Percentiles rank a stretch among this genome's conserved stretches.
Conservation (phyloP, 306 rosid genomes). For the Hippophae rhamnoides region DNA sequence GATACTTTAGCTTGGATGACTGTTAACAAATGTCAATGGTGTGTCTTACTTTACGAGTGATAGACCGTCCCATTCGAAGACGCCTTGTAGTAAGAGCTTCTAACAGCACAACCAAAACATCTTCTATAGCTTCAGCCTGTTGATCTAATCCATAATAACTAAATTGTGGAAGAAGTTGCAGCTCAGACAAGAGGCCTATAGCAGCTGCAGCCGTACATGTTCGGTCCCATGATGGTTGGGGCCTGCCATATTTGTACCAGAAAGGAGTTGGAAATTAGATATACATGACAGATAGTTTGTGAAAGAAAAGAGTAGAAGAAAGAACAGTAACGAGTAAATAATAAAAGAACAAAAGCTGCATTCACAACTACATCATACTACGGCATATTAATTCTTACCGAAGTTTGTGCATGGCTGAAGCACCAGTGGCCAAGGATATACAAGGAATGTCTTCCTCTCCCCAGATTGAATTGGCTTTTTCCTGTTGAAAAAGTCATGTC, state of each 20-base stretch:
- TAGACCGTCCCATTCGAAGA: constrained; percentile 91
- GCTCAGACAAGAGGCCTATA: constrained; percentile 61
- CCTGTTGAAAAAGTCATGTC: constrained; percentile 33
- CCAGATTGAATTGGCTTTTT: constrained; percentile 61
- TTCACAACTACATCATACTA: neutral
- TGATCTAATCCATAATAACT: constrained; percentile 43
- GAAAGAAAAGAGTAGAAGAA: neutral
- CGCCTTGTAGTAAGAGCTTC: constrained; percentile 74
- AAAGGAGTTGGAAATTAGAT: constrained; percentile 13
- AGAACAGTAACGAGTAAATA: neutral
- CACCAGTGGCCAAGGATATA: constrained; percentile 62
- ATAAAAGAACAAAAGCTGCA: neutral
- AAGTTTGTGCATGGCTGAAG: constrained; percentile 89
- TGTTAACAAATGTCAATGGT: constrained; percentile 32
- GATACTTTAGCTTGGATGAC: neutral
- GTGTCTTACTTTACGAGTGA: constrained; percentile 65
- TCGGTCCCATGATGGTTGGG: constrained; percentile 97
- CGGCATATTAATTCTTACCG: constrained; percentile 40
- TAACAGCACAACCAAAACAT: constrained; percentile 44
- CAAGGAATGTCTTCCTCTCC: constrained; percentile 71
- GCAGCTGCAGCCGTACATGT: constrained; percentile 95
- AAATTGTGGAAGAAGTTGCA: constrained; percentile 53
- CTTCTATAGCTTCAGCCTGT: constrained; percentile 62
- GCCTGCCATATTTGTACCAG: constrained; percentile 38
- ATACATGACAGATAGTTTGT: neutral